Percentiles rank a stretch among this genome's conserved stretches.
Conservation (phyloP, 192 early-diverging fungal genomes). For the Coemansia aciculifera region DNA sequence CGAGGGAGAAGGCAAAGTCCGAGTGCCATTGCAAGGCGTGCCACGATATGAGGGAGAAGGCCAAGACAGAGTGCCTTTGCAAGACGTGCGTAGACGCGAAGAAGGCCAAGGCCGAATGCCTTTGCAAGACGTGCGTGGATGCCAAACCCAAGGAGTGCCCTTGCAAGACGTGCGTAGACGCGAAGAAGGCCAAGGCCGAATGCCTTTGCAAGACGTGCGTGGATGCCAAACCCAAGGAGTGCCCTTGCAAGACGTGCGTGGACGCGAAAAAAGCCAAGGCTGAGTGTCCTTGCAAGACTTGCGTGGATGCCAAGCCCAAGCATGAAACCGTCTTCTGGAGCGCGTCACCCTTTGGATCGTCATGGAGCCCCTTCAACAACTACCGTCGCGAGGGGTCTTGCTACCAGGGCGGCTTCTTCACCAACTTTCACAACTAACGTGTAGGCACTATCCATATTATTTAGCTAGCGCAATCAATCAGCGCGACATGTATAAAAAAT, state of each 20-base stretch:
- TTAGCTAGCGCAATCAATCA: not conserved
- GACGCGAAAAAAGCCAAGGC: not conserved
- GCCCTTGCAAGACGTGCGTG: constrained; percentile 15
- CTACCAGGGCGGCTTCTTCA: constrained; percentile 51
- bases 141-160: not conserved
- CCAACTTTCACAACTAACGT: constrained; percentile 37
- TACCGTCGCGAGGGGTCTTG: constrained; percentile 52
- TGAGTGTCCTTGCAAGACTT: constrained; percentile 17
- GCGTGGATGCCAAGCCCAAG: constrained; percentile 23
- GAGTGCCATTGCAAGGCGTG: constrained; percentile 32
- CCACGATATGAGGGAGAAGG: constrained; percentile 17
- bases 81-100: constrained; percentile 15
- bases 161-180: constrained; percentile 12
- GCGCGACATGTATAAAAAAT: constrained; percentile 17
- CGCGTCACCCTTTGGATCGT: constrained; percentile 52
- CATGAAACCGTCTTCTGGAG: constrained; percentile 26
- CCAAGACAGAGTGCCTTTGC: constrained; percentile 35
- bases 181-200: not conserved
- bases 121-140: constrained; percentile 7
- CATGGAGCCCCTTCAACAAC: constrained; percentile 59
- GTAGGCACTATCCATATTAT: not conserved
- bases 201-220: constrained; percentile 25
- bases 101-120: constrained; percentile 12
- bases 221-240: constrained; percentile 11
- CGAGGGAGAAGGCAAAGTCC: constrained; percentile 22